phyloP scores from a whole-genome alignment of 1,284 basidiomycete species.

The Veloporphyrellus conicus region DNA sequence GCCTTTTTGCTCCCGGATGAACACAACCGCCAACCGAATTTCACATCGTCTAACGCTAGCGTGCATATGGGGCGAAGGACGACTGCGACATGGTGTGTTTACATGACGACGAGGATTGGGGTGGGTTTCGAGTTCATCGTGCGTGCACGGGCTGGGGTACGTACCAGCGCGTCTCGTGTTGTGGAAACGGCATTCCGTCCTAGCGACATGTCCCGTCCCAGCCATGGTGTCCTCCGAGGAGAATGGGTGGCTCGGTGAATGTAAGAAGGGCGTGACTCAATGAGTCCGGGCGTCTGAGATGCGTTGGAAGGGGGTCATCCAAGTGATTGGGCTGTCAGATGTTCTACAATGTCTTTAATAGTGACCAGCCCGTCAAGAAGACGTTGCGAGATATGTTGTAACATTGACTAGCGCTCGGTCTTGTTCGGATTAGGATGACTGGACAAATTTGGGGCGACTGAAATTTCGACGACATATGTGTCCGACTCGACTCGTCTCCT shows the following conservation, averaged over 20 bases:
- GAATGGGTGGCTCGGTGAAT: slow-evolving; percentile 21
- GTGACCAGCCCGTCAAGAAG: no score
- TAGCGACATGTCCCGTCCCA: slow-evolving; percentile 42
- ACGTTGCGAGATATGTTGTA: no score
- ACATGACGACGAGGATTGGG: not conserved
- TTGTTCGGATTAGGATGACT: slow-evolving; percentile 16
- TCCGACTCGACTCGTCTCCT: slow-evolving; percentile 4
- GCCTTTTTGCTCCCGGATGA: not conserved
- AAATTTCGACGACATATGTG: slow-evolving; percentile 17
- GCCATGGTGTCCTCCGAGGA: slow-evolving; percentile 47
- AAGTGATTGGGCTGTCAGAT: no score
- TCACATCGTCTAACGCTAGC: slow-evolving; percentile 21
- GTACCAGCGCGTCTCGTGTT: slow-evolving; percentile 15
- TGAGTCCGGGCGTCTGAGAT: no score
- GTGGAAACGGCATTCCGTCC: slow-evolving; percentile 52
- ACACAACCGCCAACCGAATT: slow-evolving; percentile 1
- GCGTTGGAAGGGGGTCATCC: no score
- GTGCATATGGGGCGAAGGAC: slow-evolving; percentile 52
- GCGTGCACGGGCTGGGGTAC: not conserved
- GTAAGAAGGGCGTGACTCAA: not conserved
- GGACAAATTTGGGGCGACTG: slow-evolving; percentile 26
- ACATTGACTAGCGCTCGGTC: no score
- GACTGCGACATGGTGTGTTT: not conserved
- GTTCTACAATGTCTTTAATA: no score
- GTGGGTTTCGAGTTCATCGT: not conserved